Base-by-base conservation (phyloP, 495 filamentous ascomycete genomes). In the Penicillium malachiteum region DNA sequence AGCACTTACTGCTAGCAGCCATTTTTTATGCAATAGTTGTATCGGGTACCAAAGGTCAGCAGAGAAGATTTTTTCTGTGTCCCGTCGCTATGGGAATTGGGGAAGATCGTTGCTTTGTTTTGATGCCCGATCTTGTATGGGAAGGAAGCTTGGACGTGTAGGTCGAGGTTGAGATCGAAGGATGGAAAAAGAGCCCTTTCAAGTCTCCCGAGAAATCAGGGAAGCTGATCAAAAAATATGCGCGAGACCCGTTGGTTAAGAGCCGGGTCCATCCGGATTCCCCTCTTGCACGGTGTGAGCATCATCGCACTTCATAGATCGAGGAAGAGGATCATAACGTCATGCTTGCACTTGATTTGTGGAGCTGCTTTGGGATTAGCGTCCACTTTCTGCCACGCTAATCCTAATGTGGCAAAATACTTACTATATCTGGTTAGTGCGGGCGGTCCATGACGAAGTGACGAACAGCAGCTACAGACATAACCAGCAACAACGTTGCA, bases 361-460 rank as follows among this genome's bases (percentile, higher is more conserved):
- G 43, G 38, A 12, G 39, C 39, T 52, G 50, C 7, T 43, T 44
- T 33, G 3, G 42, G 51, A 7, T 46, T 54, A 54, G 51, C 42
- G 37, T n/a, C 34, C 35, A 33, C 38, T 50, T 3, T 37, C 18
- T 17, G n/a, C 18, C 7, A 11, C 9, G 14, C 46, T 49, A 46
- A 12, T 4, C 21, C 3, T 1, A 1, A 46, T 46, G 0, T 3
- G 26, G 26, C 31, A 4, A 0, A 0, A 7, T 49, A 13, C 64
- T 66, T 38, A 12, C 70, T 65, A n/a, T 2, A 62, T 61, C 0
- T 33, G 41, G 66, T 52, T 60, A 66, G 60, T 53, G 42, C 42
- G 9, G 34, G 58, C 43, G 43, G 48, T 68, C 63, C 69, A 73
- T 75, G 70, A 74, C 69, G 69, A 71, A 64, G 57, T 64, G 56